phyloP scores from a whole-genome alignment of 208 protist species.

The Strigomonas culicis region DNA sequence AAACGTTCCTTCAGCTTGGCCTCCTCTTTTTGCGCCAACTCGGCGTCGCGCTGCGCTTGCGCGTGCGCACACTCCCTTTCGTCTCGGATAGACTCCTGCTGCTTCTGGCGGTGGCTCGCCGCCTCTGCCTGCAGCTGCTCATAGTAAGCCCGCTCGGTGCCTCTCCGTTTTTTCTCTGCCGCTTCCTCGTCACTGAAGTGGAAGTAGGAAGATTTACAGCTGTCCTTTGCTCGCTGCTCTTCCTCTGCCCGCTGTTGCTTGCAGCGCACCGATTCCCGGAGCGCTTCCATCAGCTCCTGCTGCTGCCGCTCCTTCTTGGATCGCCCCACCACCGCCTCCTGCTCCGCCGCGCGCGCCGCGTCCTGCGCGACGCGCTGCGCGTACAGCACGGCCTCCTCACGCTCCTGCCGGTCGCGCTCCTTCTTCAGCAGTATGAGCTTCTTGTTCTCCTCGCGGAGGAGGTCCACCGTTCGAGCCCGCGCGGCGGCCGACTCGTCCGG shows the following conservation, averaged over 20 bases:
- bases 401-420: background rate
- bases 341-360: conserved; percentile 9
- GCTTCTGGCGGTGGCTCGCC: conserved; percentile 4
- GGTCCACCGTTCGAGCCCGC: background rate
- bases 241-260: background rate
- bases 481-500: background rate
- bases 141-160: background rate
- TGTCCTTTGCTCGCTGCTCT: background rate
- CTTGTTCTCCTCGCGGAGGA: conserved; percentile 6
- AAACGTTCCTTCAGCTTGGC: background rate
- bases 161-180: background rate
- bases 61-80: conserved; percentile 5
- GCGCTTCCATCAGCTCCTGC: background rate
- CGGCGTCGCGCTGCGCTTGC: background rate
- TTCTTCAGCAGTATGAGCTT: background rate
- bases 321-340: conserved; percentile 7
- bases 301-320: conserved; percentile 8
- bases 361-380: background rate
- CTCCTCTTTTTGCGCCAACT: background rate
- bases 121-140: conserved; percentile 4
- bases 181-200: background rate
- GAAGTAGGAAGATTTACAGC: background rate
- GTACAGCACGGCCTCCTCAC: background rate
- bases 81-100: background rate
- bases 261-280: no score